Evolutionary conservation across 164 flowering plant genomes (phyloP), one percentile per base, ranked within the genome.

Genomic region (Pachysandra terminalis): DNA sequence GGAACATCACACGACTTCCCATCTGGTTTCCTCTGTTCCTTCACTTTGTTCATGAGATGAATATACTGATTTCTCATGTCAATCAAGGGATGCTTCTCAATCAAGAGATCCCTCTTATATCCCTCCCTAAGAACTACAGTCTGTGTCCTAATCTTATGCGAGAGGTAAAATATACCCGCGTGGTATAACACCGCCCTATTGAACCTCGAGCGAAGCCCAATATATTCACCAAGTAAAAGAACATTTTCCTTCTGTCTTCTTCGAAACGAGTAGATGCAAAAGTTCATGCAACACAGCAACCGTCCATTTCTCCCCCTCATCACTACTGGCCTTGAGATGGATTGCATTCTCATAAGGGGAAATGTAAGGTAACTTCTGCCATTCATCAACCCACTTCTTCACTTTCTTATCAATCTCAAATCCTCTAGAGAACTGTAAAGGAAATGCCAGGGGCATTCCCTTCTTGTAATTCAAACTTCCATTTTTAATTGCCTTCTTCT

Each of bases 61-160:
- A 88, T 75, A 67, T 86, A 93, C 66, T 72, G 82, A 75, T 81
- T 81, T 77, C 97, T 81, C 77, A 93, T 77, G 21, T 62, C 73
- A 95, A 88, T 82, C 80, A 89, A 56, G 0, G 84, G 89, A 79
- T 93, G 92, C 69, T 81, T 82, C 74, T 88, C 86, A 52, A 85
- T 41, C 83, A 93, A 67, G 22, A 82, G 16, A 37, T 89, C 89
- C 74, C 96, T 88, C 73, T 81, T 87, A 67, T 80, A 96, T 2
- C 77, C 99, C 70, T 93, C 99, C 72, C 84, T 89, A 65, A 93
- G 78, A 59, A 96, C 88, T 54, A 91, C 88, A 21, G 98, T 93
- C 69, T 84, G 81, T 0, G 89, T 88, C 59, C 87, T 80, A 52
- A 81, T 75, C 85, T 90, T 93, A 73, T 83, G 83, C 2, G 98